A percentile compares a stretch with the other conserved stretches of the same genome.
Evolutionary conservation across 164 flowering plant species (phyloP).

Genomic region (Warburgia ugandensis): DNA sequence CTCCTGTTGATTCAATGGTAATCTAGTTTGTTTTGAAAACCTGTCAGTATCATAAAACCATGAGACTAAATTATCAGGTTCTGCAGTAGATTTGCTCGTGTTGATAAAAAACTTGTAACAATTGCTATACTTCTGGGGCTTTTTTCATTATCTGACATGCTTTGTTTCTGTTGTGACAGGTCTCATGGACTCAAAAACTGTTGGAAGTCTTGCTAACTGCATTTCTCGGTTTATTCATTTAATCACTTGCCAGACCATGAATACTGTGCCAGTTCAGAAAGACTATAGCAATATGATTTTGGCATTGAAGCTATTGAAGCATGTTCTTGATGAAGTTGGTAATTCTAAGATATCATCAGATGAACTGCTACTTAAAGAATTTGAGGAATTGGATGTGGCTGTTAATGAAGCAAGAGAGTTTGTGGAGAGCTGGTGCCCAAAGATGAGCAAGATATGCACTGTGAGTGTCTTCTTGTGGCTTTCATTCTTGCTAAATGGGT

Average conservation of each 20-base stretch:
- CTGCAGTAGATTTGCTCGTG: too few relatives aligned
- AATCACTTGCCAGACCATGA: constrained; percentile 45
- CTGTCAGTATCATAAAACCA: too few relatives aligned
- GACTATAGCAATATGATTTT: constrained; percentile 35
- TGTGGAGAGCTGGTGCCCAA: constrained; percentile 68
- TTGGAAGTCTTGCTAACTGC: constrained; percentile 64
- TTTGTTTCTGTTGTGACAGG: constrained; percentile 36
- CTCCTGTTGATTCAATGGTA: too few relatives aligned
- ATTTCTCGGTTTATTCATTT: constrained; percentile 78
- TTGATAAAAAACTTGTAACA: too few relatives aligned
- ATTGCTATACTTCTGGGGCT: too few relatives aligned
- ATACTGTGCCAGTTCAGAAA: constrained; percentile 38
- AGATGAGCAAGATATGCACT: constrained; percentile 64
- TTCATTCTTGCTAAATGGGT: background rate
- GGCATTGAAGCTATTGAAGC: constrained; percentile 63
- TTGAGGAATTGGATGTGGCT: constrained; percentile 62
- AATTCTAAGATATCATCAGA: constrained; percentile 34
- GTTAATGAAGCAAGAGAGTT: constrained; percentile 80
- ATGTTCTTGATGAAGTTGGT: constrained; percentile 63
- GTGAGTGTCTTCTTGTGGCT: constrained; percentile 20
- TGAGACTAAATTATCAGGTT: too few relatives aligned
- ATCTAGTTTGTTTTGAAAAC: too few relatives aligned
- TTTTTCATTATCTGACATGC: too few relatives aligned
- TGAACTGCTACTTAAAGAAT: constrained; percentile 43
- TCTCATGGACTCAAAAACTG: constrained; percentile 48